These are phyloP conservation scores for Drechslerella stenobrocha DNA, from an alignment of 2,329 filamentous ascomycete species.

Conservation along the genomic window DNA sequence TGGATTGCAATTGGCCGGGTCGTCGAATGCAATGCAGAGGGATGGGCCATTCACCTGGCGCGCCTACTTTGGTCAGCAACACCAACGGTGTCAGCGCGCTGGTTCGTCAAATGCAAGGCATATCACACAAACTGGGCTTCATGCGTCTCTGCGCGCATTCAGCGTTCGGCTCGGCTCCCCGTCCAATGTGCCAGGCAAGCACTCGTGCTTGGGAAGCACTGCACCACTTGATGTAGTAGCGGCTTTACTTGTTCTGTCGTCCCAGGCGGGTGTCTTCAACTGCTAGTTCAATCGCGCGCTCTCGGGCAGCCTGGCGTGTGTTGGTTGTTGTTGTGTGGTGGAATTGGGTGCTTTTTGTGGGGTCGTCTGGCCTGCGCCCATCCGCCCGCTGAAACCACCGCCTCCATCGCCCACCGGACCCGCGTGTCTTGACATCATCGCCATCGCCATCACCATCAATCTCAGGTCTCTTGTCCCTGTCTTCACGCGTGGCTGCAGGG, in stretches of 20 bases:
- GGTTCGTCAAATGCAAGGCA: background rate
- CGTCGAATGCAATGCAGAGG: constrained; percentile 1
- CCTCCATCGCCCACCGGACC: too few relatives aligned
- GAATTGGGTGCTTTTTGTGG: constrained; percentile 5
- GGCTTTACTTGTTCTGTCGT: constrained; percentile 11
- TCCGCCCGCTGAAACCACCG: background rate
- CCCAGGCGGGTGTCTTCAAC: background rate
- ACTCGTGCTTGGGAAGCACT: background rate
- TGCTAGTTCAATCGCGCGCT: background rate
- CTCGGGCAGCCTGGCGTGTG: constrained; percentile 26
- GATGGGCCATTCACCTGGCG: background rate
- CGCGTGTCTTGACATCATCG: too few relatives aligned
- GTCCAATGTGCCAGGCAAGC: background rate
- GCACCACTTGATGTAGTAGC: background rate
- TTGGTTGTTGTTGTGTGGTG: constrained; percentile 37
- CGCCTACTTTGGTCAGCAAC: background rate
- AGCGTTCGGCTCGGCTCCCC: background rate
- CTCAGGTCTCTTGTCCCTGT: too few relatives aligned
- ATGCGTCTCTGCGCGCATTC: constrained; percentile 1
- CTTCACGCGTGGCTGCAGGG: too few relatives aligned
- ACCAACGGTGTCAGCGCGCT: background rate
- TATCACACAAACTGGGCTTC: constrained; percentile 3
- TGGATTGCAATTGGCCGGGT: background rate
- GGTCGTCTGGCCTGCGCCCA: background rate
- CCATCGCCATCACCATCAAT: too few relatives aligned